Evolutionary conservation across 306 rosid species (phyloP), one percentile per base, ranked within the genome.

Genomic region (Neltuma alba): DNA sequence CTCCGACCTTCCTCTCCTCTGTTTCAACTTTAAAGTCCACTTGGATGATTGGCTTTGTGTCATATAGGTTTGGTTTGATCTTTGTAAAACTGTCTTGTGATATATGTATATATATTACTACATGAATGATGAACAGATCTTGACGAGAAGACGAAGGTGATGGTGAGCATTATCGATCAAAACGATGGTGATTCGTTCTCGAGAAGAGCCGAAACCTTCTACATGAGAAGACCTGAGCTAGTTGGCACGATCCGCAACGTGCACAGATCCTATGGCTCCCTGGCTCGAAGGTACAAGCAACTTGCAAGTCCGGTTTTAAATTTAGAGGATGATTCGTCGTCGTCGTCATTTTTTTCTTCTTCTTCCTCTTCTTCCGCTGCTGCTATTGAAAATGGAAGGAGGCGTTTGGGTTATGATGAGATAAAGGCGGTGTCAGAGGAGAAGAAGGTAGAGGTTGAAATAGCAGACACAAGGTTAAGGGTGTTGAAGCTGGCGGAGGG

Each of bases 131-230:
- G 73, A 67, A 79, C 79, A 86, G 89, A 83, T 44, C 67, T 83
- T 71, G 85, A 81, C 40, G 85, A 81, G 36, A 83, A 86, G 83
- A 83, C 84, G 2, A 71, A 78, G 7, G 41, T 38, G 70, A 86
- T 86, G 74, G 57, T 70, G 23, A 79, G 79, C 27, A 84, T 84
- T 9, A 70, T 87, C 23, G 82, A 87, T 50, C 31, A 50, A 48
- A 79, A 79, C 15, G 87, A 81, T 28, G 86, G 87, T 47, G 87
- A 81, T 37, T 74, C 90, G 6, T 84, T 81, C 63, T 71, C 72
- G 2, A 70, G 65, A 74, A 87, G 87, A 54, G 84, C 77, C 0
- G 85, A 86, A 78, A 81, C 70, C 85, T 83, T 68, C 72, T 81
- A 62, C 72, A 62, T 70, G 23, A 83, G 76, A 20, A 81, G 83